Base-by-base conservation (phyloP, 148 eudicot species). In the Chenopodium formosanum region DNA sequence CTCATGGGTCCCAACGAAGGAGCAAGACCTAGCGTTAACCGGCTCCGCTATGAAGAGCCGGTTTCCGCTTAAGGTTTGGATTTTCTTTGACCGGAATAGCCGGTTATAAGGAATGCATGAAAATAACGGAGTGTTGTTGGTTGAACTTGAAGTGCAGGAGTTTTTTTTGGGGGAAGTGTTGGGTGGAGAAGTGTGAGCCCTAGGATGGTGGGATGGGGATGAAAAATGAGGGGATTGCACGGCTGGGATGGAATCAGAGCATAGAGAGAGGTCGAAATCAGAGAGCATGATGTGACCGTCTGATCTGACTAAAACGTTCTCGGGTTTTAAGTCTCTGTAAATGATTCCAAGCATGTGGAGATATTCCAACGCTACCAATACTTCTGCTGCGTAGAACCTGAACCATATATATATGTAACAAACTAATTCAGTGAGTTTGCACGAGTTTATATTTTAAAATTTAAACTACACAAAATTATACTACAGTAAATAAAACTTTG, bases 241-340 rank as follows among this genome's bases (percentile, higher is more conserved):
- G 87, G 97, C 93, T 47, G 93, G 87, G 90, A 88, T 90, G 17
- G 97, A 82, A 71, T 95, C 88, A 0, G 94, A 93, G 90, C 95
- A 95, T 5, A 95, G 77, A 0, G 94, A 91, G 56, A 93, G 93
- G 79, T 92, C 97, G 71, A 92, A 93, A 66, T 90, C 93, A 14
- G 97, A 89, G 84, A 94, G 95, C 98, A 94, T 94, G 82, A 94
- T 94, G 87, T 94, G 98, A 84, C 98, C 98, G 90, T 94, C 96
- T 0, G 98, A 94, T 92, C 97, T 83, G 66, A 94, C 95, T 67
- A 94, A 70, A 46, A 94, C 95, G 82, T 94, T 94, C 78, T 94
- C 98, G 11, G 98, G 98, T 83, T 94, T 94, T n/a, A 94, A 83
- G 84, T 94, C 98, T 80, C 98, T 83, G 93, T 94, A 94, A 48